Base-by-base conservation (phyloP, 1,139 yeast genomes). In the Yamadazyma oceani region DNA sequence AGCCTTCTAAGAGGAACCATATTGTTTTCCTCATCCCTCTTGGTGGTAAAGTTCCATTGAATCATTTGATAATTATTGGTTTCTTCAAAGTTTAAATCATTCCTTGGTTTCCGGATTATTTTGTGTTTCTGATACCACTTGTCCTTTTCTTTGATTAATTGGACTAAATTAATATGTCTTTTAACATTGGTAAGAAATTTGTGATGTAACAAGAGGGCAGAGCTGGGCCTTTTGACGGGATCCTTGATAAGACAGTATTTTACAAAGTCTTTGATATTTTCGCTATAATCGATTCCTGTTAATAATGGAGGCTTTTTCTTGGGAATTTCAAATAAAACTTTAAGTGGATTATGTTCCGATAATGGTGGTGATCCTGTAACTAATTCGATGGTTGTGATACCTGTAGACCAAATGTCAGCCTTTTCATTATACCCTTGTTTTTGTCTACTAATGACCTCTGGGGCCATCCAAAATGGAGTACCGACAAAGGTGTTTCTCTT, bases 401-500 rank as follows among this genome's bases (percentile, higher is more conserved):
- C 96, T 3, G 85, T 66, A 0, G 95, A 85, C 96, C 96, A 87
- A 37, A 87, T 83, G 54, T 87, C 96, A 3, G 88, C 94, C 53
- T 82, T 85, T 48, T 82, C 85, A 54, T 85, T 73, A 53, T 87
- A 85, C 1, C 90, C 90, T 13, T 60, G 59, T 21, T 53, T 51
- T 12, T 63, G 54, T 39, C 75, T 62, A 3, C 64, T 54, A 17
- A 87, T 82, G 22, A 86, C 84, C 54, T 87, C 96, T 0, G 95
- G 96, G 0, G 95, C 95, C 95, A 87, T 87, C 95, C 95, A 87
- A 58, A 79, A 85, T 14, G 95, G 95, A 0, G 95, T 86, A 0
- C 96, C 96, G 25, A 86, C 95, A 67, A 86, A 82, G 0, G 95
- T 86, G 42, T 77, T 71, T 46, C 81, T 75, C 46, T 76, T 78